Percentiles rank a stretch among this genome's conserved stretches.
These are phyloP conservation scores for Cyberlindnera mrakii DNA, from an alignment of 805 yeast species.

Conservation along the genomic window DNA sequence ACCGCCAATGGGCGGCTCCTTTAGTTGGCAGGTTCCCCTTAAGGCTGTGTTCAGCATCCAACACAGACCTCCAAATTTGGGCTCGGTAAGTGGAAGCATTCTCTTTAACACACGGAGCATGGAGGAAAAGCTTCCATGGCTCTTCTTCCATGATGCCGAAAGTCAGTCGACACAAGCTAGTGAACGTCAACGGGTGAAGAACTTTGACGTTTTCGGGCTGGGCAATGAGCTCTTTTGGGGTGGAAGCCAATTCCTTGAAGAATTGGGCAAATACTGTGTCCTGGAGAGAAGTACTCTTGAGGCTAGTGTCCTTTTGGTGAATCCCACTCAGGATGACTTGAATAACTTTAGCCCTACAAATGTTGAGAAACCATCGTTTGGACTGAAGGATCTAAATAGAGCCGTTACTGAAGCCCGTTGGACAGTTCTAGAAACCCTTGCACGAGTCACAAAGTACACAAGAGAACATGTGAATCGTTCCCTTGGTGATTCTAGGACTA, in stretches of 20 bases:
- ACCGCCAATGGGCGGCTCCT: conserved; percentile 47
- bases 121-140: conserved; percentile 66
- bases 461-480: conserved; percentile 58
- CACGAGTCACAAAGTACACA: conserved; percentile 55
- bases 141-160: conserved; percentile 91
- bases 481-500: conserved; percentile 50
- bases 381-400: conserved; percentile 32
- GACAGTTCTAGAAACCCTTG: conserved; percentile 80
- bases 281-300: conserved; percentile 68
- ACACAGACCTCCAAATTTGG: conserved; percentile 74
- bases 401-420: conserved; percentile 70
- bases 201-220: conserved; percentile 69
- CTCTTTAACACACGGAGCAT: conserved; percentile 57
- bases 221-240: conserved; percentile 76
- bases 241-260: conserved; percentile 67
- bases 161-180: conserved; percentile 65
- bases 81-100: conserved; percentile 91
- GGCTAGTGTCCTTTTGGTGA: conserved; percentile 64
- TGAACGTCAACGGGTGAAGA: conserved; percentile 51
- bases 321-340: conserved; percentile 55
- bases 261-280: conserved; percentile 48
- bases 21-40: conserved; percentile 62
- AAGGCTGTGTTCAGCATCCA: conserved; percentile 70
- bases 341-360: conserved; percentile 29
- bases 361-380: conserved; percentile 5